Evolutionary conservation across 1,139 yeast genomes (phyloP).

Genomic region (Debaryomycetaceae sp.): DNA sequence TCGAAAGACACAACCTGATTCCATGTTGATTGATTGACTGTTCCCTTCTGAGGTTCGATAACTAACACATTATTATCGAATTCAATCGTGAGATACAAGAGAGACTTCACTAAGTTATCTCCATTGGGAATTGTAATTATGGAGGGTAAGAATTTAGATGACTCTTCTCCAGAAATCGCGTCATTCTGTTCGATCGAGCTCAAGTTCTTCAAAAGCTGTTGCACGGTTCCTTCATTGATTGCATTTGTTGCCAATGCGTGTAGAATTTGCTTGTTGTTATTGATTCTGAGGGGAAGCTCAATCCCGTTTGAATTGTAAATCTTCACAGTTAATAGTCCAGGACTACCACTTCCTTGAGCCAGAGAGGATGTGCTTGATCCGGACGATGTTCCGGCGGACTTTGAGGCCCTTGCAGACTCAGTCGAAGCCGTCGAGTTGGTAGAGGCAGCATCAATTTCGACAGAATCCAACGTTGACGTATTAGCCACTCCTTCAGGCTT

Average conservation of each 20-base stretch:
- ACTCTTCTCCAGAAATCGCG: slow-evolving; percentile 26
- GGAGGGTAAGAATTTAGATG: slow-evolving; percentile 58
- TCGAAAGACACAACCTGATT: slow-evolving; percentile 90
- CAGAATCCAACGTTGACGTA: neutral
- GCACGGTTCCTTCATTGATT: slow-evolving; percentile 35
- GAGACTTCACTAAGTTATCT: slow-evolving; percentile 48
- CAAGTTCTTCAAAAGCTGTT: slow-evolving; percentile 32
- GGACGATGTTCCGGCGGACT: slow-evolving; percentile 4
- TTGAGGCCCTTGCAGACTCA: neutral
- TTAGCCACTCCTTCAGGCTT: neutral
- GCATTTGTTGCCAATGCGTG: slow-evolving; percentile 51
- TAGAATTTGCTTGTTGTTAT: slow-evolving; percentile 50
- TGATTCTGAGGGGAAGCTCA: slow-evolving; percentile 58
- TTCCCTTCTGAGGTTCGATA: slow-evolving; percentile 77
- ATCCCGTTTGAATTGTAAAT: slow-evolving; percentile 61
- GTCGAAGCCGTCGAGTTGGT: slow-evolving; percentile 4
- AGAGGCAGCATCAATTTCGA: slow-evolving; percentile 1
- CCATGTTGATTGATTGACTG: slow-evolving; percentile 56
- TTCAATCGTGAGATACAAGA: slow-evolving; percentile 68
- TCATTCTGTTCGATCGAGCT: slow-evolving; percentile 21
- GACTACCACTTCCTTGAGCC: slow-evolving; percentile 25
- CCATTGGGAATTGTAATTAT: slow-evolving; percentile 58
- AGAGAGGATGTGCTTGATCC: slow-evolving; percentile 15
- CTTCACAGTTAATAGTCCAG: slow-evolving; percentile 71
- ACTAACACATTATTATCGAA: slow-evolving; percentile 80